Percentiles rank a stretch among this genome's conserved stretches.
Conservation (phyloP, 208 protist species). For the Vickermania spadyakhi region DNA sequence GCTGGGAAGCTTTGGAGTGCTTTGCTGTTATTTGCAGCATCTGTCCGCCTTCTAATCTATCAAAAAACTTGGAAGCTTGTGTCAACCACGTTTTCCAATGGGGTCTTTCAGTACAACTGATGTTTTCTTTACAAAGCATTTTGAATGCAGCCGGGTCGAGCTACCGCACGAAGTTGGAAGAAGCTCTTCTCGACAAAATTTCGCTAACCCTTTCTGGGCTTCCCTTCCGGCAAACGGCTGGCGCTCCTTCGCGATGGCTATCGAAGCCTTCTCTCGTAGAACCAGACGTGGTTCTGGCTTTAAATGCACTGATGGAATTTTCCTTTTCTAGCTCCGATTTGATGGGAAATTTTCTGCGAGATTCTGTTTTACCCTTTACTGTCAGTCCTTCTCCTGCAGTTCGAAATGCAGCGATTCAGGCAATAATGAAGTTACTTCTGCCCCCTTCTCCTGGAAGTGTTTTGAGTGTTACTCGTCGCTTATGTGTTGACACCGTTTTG, state of each 20-base stretch:
- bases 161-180: conserved; percentile 63
- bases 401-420: conserved; percentile 68
- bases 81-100: conserved; percentile 74
- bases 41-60: conserved; percentile 54
- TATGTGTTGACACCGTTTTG: conserved; percentile 82
- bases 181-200: conserved; percentile 82
- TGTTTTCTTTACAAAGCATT: conserved; percentile 77
- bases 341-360: conserved; percentile 82
- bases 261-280: conserved; percentile 7
- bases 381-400: conserved; percentile 56
- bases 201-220: conserved; percentile 81
- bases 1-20: conserved; percentile 64
- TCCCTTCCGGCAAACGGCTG: conserved; percentile 62
- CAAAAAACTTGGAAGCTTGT: conserved; percentile 60
- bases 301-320: conserved; percentile 82
- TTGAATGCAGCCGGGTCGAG: conserved; percentile 41
- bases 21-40: conserved; percentile 40
- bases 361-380: conserved; percentile 81
- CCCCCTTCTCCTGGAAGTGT: conserved; percentile 47
- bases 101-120: conserved; percentile 75
- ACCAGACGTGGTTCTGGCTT: conserved; percentile 28
- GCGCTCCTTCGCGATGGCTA: neutral
- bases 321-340: conserved; percentile 83
- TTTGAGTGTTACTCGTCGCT: conserved; percentile 66
- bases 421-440: conserved; percentile 80